Conservation (phyloP, 2,329 filamentous ascomycete species). For the Didymella keratinophila region DNA sequence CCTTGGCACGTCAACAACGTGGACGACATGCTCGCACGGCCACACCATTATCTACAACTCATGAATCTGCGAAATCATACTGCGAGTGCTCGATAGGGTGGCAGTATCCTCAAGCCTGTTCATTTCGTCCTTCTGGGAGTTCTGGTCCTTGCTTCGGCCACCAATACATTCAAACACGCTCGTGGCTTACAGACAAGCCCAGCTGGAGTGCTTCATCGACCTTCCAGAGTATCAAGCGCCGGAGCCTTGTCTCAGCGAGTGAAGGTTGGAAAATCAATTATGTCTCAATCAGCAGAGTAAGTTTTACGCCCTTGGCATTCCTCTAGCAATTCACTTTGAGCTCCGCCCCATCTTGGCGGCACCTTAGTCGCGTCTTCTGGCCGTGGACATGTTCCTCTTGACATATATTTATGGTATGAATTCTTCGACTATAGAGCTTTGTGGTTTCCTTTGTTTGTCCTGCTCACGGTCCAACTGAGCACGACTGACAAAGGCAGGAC, state of each 20-base stretch:
- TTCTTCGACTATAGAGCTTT: background rate
- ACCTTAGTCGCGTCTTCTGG: background rate
- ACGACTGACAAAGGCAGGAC: constrained; percentile 9
- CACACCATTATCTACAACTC: background rate
- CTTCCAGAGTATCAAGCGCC: background rate
- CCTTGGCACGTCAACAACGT: constrained; percentile 10
- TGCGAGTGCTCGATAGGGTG: background rate
- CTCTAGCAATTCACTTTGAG: background rate
- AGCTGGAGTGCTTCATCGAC: background rate
- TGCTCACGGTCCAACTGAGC: background rate
- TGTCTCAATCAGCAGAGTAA: background rate
- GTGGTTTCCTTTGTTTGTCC: background rate
- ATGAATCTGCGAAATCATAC: background rate
- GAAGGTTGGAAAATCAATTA: background rate
- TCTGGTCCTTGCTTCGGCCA: background rate
- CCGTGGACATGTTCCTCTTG: background rate
- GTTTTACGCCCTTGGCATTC: background rate
- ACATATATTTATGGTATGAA: background rate
- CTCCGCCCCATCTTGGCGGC: background rate
- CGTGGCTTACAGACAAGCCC: background rate
- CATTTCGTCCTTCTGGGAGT: too few species aligned
- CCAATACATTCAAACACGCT: too few species aligned
- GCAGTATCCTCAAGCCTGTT: background rate
- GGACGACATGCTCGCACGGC: background rate
- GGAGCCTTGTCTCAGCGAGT: background rate